Conservation (phyloP, 2,329 filamentous ascomycete species). For the Arachnomyces sp. region DNA sequence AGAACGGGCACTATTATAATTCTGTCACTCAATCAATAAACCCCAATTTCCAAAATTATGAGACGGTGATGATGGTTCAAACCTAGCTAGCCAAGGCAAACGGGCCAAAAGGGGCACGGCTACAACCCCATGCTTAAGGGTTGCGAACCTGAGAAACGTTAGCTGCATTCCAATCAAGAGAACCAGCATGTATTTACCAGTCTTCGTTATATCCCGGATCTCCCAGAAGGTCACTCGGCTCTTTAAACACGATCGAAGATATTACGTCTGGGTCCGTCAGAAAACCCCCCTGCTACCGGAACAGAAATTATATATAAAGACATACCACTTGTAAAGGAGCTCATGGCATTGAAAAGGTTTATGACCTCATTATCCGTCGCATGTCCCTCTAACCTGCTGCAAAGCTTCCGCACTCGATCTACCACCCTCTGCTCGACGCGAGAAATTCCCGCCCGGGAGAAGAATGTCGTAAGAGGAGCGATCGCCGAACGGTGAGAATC, state of each 20-base stretch:
- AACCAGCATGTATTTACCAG: not conserved
- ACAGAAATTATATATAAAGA: too few species aligned
- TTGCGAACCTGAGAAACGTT: conserved; percentile 2
- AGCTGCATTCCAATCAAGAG: not conserved
- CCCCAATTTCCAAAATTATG: not conserved
- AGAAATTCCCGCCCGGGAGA: conserved; percentile 1
- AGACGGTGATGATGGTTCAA: too few species aligned
- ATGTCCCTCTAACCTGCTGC: not conserved
- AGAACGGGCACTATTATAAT: not conserved
- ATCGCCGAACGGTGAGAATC: not conserved
- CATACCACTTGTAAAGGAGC: too few species aligned
- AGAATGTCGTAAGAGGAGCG: conserved; percentile 2
- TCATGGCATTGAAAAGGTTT: too few species aligned
- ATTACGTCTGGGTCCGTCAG: conserved; percentile 1
- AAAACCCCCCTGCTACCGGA: too few species aligned
- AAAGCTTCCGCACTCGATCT: conserved; percentile 1
- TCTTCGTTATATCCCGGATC: not conserved
- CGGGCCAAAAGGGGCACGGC: conserved; percentile 1
- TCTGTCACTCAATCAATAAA: not conserved
- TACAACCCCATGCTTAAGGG: conserved; percentile 2
- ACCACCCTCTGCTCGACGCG: conserved; percentile 2
- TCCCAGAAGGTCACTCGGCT: conserved; percentile 4
- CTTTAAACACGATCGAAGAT: conserved; percentile 4
- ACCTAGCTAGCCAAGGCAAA: conserved; percentile 4
- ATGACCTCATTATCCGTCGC: too few species aligned